A percentile compares a stretch with the other conserved stretches of the same genome.
These are phyloP conservation scores for Colletotrichum nymphaeae DNA, from an alignment of 2,329 filamentous ascomycete genomes.

Conservation along the genomic window DNA sequence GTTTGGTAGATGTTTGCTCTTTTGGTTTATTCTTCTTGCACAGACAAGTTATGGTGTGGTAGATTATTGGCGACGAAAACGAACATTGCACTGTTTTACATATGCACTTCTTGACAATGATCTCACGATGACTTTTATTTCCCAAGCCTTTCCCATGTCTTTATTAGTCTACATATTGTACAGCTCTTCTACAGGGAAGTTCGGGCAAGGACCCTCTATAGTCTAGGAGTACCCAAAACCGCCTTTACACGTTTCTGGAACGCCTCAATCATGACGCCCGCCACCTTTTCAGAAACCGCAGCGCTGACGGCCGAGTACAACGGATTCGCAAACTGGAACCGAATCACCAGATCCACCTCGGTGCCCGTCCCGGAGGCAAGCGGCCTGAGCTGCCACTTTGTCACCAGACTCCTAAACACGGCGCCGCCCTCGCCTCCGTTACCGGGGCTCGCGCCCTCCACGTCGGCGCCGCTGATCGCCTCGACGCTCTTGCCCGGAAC, in stretches of 20 bases:
- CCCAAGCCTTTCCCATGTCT: background rate
- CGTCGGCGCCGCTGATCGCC: slow-evolving; percentile 75
- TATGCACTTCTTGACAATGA: background rate
- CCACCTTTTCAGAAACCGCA: slow-evolving; percentile 85
- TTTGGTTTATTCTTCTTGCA: background rate
- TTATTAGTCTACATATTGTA: background rate
- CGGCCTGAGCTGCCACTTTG: slow-evolving; percentile 74
- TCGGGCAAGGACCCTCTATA: background rate
- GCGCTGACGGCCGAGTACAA: slow-evolving; percentile 85
- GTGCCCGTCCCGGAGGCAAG: slow-evolving; percentile 59
- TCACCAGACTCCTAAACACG: slow-evolving; percentile 76
- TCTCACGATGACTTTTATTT: background rate
- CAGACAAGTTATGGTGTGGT: background rate
- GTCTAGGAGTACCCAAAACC: slow-evolving; percentile 53
- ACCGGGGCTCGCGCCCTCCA: slow-evolving; percentile 43
- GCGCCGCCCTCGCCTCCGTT: slow-evolving; percentile 44
- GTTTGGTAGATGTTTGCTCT: slow-evolving; percentile 1
- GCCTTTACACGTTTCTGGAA: slow-evolving; percentile 85
- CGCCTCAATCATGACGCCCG: slow-evolving; percentile 88
- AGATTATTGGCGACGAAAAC: slow-evolving; percentile 12
- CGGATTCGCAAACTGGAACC: slow-evolving; percentile 90
- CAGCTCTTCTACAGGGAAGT: background rate
- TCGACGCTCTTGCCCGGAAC: slow-evolving; percentile 79
- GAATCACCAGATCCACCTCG: slow-evolving; percentile 79
- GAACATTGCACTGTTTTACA: background rate